Evolutionary conservation across 2,329 filamentous ascomycete genomes (phyloP).

Genomic region (Biscogniauxia sp.): DNA sequence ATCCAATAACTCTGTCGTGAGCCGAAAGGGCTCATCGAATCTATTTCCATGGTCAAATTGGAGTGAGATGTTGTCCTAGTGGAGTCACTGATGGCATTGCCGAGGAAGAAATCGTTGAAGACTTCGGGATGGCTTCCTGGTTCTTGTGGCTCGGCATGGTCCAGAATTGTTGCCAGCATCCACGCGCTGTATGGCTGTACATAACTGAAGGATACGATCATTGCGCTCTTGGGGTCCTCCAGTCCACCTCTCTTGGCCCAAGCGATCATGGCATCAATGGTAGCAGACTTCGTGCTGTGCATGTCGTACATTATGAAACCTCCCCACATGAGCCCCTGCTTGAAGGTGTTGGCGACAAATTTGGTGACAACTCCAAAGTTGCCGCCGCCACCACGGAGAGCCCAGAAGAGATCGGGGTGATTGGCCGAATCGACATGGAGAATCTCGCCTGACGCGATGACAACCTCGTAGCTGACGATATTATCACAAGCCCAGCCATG

Average conservation of each 20-base stretch:
- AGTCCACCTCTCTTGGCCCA: slow-evolving; percentile 9
- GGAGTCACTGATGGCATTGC: slow-evolving; percentile 1
- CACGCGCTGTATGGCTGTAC: slow-evolving; percentile 11
- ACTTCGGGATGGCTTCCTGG: slow-evolving; percentile 16
- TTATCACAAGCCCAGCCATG: slow-evolving; percentile 35
- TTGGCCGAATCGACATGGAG: slow-evolving; percentile 18
- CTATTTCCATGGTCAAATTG: slow-evolving; percentile 12
- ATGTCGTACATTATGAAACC: slow-evolving; percentile 11
- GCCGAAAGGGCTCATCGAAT: slow-evolving; percentile 4
- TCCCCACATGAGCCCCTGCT: slow-evolving; percentile 17
- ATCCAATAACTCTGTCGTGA: slow-evolving; percentile 14
- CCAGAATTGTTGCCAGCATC: slow-evolving; percentile 6
- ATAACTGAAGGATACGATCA: slow-evolving; percentile 15
- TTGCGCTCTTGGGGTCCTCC: slow-evolving; percentile 14
- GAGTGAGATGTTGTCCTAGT: slow-evolving; percentile 11
- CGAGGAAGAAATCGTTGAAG: slow-evolving; percentile 24
- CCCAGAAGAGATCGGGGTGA: slow-evolving; percentile 39
- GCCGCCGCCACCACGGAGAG: slow-evolving; percentile 17
- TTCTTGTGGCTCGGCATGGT: slow-evolving; percentile 11
- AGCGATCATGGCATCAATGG: slow-evolving; percentile 7
- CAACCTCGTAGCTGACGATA: slow-evolving; percentile 34
- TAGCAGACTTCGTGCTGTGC: slow-evolving; percentile 5
- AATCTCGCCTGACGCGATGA: slow-evolving; percentile 21
- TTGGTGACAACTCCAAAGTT: slow-evolving; percentile 19
- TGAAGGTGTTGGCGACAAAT: slow-evolving; percentile 10